phyloP scores from a whole-genome alignment of 2,329 filamentous ascomycete species.

The Amauroascus verrucosus region DNA sequence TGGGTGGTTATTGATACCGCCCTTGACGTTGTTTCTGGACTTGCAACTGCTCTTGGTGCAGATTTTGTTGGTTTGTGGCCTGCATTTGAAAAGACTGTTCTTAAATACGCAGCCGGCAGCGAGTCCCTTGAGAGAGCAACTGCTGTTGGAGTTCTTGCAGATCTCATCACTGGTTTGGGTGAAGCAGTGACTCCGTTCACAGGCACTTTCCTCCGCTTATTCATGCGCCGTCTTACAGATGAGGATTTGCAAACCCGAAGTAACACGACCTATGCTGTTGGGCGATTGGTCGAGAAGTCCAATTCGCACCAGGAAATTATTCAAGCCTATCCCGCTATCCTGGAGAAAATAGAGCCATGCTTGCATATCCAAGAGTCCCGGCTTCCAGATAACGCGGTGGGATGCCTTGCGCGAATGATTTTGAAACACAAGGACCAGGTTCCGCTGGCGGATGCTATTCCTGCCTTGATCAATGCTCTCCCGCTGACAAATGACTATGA shows the following conservation, averaged over 20 bases:
- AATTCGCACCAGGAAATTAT: slow-evolving; percentile 62
- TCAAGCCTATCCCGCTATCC: slow-evolving; percentile 64
- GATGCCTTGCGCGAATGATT: slow-evolving; percentile 87
- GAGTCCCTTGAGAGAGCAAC: slow-evolving; percentile 82
- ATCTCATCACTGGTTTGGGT: slow-evolving; percentile 79
- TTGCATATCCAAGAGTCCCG: slow-evolving; percentile 67
- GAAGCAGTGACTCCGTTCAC: slow-evolving; percentile 74
- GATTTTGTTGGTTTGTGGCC: slow-evolving; percentile 87
- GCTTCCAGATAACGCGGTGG: slow-evolving; percentile 84
- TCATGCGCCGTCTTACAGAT: slow-evolving; percentile 78
- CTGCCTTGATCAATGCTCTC: slow-evolving; percentile 64
- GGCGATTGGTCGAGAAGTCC: slow-evolving; percentile 74
- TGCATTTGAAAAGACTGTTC: slow-evolving; percentile 82
- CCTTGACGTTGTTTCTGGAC: slow-evolving; percentile 76
- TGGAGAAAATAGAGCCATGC: slow-evolving; percentile 76
- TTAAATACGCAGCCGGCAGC: slow-evolving; percentile 77
- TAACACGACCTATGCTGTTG: slow-evolving; percentile 85
- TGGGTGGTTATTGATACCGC: slow-evolving; percentile 95
- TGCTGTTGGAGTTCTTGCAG: slow-evolving; percentile 82
- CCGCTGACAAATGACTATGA: slow-evolving; percentile 89
- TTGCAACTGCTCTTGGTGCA: slow-evolving; percentile 69
- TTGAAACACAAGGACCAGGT: slow-evolving; percentile 73
- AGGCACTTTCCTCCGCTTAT: slow-evolving; percentile 60
- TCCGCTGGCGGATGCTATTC: slow-evolving; percentile 71
- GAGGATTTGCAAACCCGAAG: slow-evolving; percentile 88